Conservation (phyloP, 2,329 filamentous ascomycete species). For the Periconia sp. region DNA sequence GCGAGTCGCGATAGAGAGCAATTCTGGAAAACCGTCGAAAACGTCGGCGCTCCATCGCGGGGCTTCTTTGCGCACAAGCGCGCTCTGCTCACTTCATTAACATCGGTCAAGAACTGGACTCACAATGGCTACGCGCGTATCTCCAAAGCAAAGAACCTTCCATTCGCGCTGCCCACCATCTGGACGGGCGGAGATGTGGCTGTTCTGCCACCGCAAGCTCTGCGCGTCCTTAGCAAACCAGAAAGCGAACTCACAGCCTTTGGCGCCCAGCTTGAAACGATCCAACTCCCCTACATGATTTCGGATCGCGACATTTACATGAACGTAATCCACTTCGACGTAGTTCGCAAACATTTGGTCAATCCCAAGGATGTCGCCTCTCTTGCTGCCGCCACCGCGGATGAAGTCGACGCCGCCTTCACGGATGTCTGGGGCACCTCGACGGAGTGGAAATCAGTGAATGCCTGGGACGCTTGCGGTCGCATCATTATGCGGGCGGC, state of each 20-base stretch:
- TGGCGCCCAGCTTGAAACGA: conserved; percentile 2
- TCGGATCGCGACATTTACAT: conserved; percentile 5
- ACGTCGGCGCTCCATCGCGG: too few species aligned
- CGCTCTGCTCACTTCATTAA: too few species aligned
- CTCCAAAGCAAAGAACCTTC: not conserved
- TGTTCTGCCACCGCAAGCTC: conserved; percentile 5
- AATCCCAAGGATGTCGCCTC: conserved; percentile 2
- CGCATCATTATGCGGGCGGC: conserved; percentile 2
- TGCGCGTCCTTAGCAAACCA: conserved; percentile 4
- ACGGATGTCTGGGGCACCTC: not conserved
- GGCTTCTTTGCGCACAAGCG: too few species aligned
- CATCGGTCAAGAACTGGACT: too few species aligned
- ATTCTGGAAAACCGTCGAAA: too few species aligned
- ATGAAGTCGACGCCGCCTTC: conserved; percentile 6
- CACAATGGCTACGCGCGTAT: conserved; percentile 8
- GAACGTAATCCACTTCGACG: conserved; percentile 8
- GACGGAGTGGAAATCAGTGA: not conserved
- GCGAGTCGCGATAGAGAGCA: too few species aligned
- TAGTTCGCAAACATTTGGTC: conserved; percentile 3
- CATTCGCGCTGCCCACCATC: conserved; percentile 5
- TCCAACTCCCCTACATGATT: conserved; percentile 5
- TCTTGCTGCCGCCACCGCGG: conserved; percentile 2
- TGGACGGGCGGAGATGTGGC: conserved; percentile 2
- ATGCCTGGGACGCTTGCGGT: conserved; percentile 3
- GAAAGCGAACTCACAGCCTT: conserved; percentile 5